Conservation (phyloP, 208 protist species). For the Trypanosoma scelopori region DNA sequence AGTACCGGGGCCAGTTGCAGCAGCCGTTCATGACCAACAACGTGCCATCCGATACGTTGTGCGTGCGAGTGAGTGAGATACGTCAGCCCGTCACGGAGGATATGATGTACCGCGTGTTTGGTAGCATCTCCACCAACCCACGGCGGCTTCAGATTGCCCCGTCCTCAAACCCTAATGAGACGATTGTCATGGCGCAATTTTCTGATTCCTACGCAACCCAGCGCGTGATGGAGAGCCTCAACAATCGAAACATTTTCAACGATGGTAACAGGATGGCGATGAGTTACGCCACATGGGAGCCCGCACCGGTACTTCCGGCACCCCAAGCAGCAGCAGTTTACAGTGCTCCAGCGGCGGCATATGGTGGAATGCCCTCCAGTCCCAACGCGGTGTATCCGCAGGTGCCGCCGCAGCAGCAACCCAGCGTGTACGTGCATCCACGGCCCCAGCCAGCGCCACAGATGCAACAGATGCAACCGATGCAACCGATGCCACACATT, state of each 20-base stretch:
- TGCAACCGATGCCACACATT: slow-evolving; percentile 22
- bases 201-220: slow-evolving; percentile 56
- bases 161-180: slow-evolving; percentile 56
- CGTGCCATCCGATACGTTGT: slow-evolving; percentile 63
- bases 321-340: slow-evolving; percentile 16
- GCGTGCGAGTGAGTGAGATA: slow-evolving; percentile 73
- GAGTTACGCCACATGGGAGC: slow-evolving; percentile 45
- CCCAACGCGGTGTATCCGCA: slow-evolving; percentile 20
- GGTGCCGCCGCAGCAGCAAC: slow-evolving; percentile 28
- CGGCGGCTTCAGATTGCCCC: slow-evolving; percentile 61
- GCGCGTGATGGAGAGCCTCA: slow-evolving; percentile 62
- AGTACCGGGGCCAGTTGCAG: slow-evolving; percentile 18
- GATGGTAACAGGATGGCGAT: slow-evolving; percentile 88
- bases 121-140: slow-evolving; percentile 63
- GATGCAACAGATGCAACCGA: slow-evolving; percentile 27
- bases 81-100: slow-evolving; percentile 83
- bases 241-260: slow-evolving; percentile 89
- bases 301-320: slow-evolving; percentile 26
- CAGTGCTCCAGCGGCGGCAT: slow-evolving; percentile 22
- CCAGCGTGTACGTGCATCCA: slow-evolving; percentile 27
- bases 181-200: slow-evolving; percentile 76
- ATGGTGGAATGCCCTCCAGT: slow-evolving; percentile 18
- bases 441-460: slow-evolving; percentile 11
- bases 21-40: slow-evolving; percentile 25
- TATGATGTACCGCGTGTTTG: slow-evolving; percentile 85